phyloP scores from a whole-genome alignment of 805 yeast genomes.

The Yueomyces sp. region DNA sequence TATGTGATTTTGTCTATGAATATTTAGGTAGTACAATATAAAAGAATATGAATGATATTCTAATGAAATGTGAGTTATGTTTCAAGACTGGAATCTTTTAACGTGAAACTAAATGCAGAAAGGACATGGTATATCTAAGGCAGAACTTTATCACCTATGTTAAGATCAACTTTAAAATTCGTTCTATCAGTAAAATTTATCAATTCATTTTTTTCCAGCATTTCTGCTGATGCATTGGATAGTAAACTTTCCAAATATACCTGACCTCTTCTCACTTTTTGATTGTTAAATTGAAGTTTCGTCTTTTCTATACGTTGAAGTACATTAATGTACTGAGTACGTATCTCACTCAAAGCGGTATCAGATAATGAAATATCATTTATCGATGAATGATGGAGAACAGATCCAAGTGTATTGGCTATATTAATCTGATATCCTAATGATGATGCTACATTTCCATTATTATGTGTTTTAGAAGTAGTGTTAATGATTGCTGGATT shows the following conservation, averaged over 20 bases:
- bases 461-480: background rate
- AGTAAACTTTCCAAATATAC: constrained; percentile 2
- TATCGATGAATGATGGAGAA: background rate
- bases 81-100: too few relatives aligned
- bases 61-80: too few relatives aligned
- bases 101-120: too few relatives aligned
- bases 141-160: too few relatives aligned
- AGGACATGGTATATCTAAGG: too few relatives aligned
- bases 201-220: background rate
- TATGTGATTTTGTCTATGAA: too few relatives aligned
- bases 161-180: too few relatives aligned
- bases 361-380: background rate
- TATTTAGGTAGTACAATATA: too few relatives aligned
- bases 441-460: background rate
- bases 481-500: background rate
- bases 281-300: background rate
- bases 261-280: constrained; percentile 1
- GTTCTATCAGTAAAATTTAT: too few relatives aligned
- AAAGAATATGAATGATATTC: too few relatives aligned
- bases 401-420: background rate
- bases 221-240: constrained; percentile 1
- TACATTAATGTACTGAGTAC: background rate
- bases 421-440: background rate
- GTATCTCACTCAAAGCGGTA: background rate
- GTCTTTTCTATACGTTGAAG: background rate